phyloP scores from a whole-genome alignment of 805 yeast species.

The Metschnikowia noctiluminum region DNA sequence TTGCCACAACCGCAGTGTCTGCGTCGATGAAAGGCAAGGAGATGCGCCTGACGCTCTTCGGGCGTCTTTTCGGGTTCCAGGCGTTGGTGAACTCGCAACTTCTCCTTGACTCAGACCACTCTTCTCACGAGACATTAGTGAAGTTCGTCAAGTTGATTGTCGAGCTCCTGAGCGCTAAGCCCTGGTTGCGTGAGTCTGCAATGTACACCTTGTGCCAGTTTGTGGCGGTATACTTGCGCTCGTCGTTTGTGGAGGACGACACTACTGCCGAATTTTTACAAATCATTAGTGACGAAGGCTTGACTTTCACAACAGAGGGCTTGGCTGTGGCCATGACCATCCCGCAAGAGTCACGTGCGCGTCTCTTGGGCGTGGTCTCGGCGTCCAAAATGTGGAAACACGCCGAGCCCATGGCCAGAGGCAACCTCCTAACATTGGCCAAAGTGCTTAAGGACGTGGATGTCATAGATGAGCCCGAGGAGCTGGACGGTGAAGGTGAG shows the following conservation, averaged over 20 bases:
- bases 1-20: constrained; percentile 30
- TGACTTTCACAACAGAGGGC: constrained; percentile 75
- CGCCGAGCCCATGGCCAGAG: constrained; percentile 69
- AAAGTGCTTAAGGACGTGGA: constrained; percentile 62
- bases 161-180: constrained; percentile 58
- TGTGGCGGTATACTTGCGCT: constrained; percentile 15
- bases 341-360: constrained; percentile 29
- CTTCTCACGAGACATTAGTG: constrained; percentile 27
- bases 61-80: constrained; percentile 81
- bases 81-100: constrained; percentile 52
- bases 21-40: constrained; percentile 69
- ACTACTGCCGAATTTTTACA: constrained; percentile 34
- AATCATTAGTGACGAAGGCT: constrained; percentile 47
- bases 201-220: constrained; percentile 66
- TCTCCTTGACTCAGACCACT: constrained; percentile 20
- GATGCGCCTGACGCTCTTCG: constrained; percentile 76
- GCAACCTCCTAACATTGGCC: constrained; percentile 59
- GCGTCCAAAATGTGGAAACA: constrained; percentile 52
- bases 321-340: constrained; percentile 64
- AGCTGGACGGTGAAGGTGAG: constrained; percentile 20
- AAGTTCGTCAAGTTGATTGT: constrained; percentile 47
- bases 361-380: constrained; percentile 11
- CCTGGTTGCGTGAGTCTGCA: constrained; percentile 85
- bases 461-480: constrained; percentile 31
- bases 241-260: constrained; percentile 14